Conservation (phyloP, 2,329 filamentous ascomycete species). For the Saccharata proteae region DNA sequence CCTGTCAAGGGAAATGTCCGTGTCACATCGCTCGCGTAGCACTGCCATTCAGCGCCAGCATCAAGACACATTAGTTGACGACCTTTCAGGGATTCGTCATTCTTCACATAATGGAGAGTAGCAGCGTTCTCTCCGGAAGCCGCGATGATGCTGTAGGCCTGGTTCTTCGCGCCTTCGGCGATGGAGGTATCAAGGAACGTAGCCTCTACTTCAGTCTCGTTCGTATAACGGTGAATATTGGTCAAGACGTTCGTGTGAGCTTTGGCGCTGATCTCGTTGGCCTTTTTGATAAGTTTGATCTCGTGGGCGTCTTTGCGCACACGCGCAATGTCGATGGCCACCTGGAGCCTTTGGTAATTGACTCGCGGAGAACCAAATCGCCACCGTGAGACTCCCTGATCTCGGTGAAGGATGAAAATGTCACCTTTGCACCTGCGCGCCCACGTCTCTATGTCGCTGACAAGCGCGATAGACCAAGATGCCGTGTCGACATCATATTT, state of each 20-base stretch:
- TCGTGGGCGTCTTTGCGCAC: constrained; percentile 79
- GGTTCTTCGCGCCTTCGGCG: constrained; percentile 57
- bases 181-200: constrained; percentile 63
- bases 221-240: constrained; percentile 49
- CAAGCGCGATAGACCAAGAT: constrained; percentile 35
- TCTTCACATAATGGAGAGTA: constrained; percentile 75
- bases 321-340: constrained; percentile 66
- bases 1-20: constrained; percentile 72
- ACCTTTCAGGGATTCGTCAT: constrained; percentile 56
- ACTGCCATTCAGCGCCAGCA: constrained; percentile 72
- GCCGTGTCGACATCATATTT: constrained; percentile 60
- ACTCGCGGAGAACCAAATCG: constrained; percentile 16
- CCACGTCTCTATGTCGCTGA: constrained; percentile 21
- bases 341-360: constrained; percentile 44
- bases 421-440: constrained; percentile 13
- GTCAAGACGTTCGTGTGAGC: constrained; percentile 64
- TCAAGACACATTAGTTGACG: constrained; percentile 72
- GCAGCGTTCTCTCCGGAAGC: constrained; percentile 72
- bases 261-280: constrained; percentile 65
- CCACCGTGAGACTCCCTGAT: constrained; percentile 4
- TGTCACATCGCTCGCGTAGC: constrained; percentile 85
- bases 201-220: constrained; percentile 76
- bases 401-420: constrained; percentile 24
- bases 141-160: constrained; percentile 84
- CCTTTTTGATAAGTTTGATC: constrained; percentile 64